Evolutionary conservation across 192 early-diverging fungal species (phyloP).

Genomic region (Piromyces sp.): DNA sequence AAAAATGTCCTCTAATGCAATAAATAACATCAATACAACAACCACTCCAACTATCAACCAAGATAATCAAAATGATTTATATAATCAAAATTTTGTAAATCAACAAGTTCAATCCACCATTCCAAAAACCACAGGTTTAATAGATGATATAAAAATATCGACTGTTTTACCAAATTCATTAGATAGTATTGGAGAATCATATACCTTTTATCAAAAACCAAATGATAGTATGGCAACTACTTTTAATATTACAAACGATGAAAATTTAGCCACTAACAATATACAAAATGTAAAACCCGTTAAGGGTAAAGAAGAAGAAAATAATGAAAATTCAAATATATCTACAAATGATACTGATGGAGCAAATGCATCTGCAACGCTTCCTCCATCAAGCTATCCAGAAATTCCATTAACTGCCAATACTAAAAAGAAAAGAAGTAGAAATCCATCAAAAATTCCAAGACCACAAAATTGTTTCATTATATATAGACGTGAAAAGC

Average conservation of each 20-base stretch:
- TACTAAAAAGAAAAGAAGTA: not conserved
- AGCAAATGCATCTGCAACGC: not conserved
- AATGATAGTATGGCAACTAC: not conserved
- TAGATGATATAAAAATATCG: not conserved
- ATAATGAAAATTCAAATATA: not conserved
- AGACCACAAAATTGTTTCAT: constrained; percentile 35
- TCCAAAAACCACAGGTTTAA: not conserved
- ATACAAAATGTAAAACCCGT: not conserved
- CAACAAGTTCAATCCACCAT: not conserved
- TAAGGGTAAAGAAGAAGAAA: not conserved
- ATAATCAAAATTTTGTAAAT: not conserved
- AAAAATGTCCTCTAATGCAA: not conserved
- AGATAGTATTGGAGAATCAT: not conserved
- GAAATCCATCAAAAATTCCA: constrained; percentile 1
- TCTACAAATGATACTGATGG: not conserved
- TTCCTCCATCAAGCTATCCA: not conserved
- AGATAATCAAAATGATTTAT: not conserved
- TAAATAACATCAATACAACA: not conserved
- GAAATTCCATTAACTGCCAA: not conserved
- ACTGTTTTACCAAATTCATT: not conserved
- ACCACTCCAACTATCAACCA: not conserved
- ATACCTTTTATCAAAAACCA: not conserved
- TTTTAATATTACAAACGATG: not conserved
- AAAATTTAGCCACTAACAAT: not conserved
- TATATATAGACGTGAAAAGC: constrained; percentile 37